Evolutionary conservation across 805 yeast species (phyloP), one percentile per base, ranked within the genome.

Genomic region (Myxozyma neotropica): DNA sequence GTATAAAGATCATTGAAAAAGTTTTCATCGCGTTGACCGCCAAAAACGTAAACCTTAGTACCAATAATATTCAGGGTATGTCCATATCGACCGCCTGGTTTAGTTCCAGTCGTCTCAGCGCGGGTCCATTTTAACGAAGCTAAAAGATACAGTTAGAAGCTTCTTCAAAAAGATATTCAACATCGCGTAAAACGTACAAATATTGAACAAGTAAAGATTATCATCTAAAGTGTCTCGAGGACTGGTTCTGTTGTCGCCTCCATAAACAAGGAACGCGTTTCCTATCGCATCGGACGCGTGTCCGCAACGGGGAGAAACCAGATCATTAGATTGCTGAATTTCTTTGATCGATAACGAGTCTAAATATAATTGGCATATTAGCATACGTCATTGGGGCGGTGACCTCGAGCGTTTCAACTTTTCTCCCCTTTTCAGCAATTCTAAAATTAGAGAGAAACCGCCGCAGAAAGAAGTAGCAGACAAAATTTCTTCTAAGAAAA

Each of bases 271-370:
- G 69, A 87, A 94, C 0, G 98, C 98, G 70, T 92, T 93, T 13
- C 98, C 99, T 61, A 96, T 86, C 35, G 93, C 79, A 8, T 92
- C 88, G 1, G 96, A 81, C 4, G 96, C 89, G 74, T 94, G 99
- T 2, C 98, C 98, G 5, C 93, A 97, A 68, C 99, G 84, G 35
- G 98, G 97, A 19, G 96, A 93, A 1, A 97, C 97, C 17, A 89
- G 83, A 52, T 88, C 85, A 27, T 42, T 42, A 4, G 49, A 15
- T 19, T 40, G 15, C 24, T 52, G 61, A 7, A 49, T 15, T 24
- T 46, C 50, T 12, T 49, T 40, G 27, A 55, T 66, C 70, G 75
- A 70, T 46, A 73, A 68, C 36, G 72, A 68, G 56, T 74, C 76
- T 63, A 61, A 7, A 36, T 8, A 36, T 36, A 19, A 4, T 39